phyloP scores from a whole-genome alignment of 345 rosid genomes.

The Rhodomyrtus tomentosa region DNA sequence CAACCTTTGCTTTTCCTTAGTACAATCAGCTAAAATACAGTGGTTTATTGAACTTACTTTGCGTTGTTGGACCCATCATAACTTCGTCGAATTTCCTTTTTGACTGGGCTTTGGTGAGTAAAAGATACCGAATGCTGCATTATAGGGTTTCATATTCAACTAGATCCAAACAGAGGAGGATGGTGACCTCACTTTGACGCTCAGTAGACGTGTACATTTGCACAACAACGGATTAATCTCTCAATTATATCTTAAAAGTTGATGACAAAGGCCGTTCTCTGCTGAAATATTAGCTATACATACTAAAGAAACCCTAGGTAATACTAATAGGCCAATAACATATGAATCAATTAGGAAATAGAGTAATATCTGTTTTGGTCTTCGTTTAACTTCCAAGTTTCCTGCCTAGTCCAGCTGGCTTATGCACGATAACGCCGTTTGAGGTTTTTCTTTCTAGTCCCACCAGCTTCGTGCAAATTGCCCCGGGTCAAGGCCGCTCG shows the following conservation, averaged over 20 bases:
- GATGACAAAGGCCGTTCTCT: not conserved
- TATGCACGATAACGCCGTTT: not conserved
- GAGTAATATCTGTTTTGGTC: not conserved
- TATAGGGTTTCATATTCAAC: not conserved
- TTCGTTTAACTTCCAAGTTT: not conserved
- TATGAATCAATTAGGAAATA: not conserved
- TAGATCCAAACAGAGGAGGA: not conserved
- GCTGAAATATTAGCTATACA: not conserved
- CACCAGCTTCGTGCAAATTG: not conserved
- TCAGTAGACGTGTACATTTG: not conserved
- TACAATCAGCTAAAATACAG: not conserved
- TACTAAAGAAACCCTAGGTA: not conserved
- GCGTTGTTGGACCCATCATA: not conserved
- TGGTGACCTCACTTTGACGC: not conserved
- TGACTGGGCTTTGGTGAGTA: not conserved
- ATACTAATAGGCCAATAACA: not conserved
- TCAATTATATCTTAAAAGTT: too few relatives aligned
- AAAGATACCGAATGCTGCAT: not conserved
- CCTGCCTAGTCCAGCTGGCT: not conserved
- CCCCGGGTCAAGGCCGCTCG: not conserved
- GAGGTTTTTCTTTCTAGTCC: not conserved
- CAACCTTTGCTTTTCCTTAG: not conserved
- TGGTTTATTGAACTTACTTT: not conserved
- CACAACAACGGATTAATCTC: too few relatives aligned
- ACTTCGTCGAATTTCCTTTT: not conserved